Conservation (phyloP, 345 rosid species). For the Dovyalis caffra region DNA sequence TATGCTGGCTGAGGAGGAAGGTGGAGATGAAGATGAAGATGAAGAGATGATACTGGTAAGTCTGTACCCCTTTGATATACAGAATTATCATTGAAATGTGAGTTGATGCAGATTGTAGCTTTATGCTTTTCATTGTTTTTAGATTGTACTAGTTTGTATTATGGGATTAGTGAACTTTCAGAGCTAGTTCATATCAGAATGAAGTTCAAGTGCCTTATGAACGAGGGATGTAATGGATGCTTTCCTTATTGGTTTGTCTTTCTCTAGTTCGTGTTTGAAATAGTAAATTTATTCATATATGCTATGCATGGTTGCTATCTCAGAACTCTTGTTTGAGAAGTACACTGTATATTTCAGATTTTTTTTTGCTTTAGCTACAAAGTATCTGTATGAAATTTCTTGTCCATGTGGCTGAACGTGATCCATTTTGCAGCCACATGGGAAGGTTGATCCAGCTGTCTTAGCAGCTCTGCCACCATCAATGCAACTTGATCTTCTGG, state of each 20-base stretch:
- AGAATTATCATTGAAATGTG: neutral
- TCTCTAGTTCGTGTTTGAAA: too few species aligned
- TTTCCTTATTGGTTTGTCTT: too few species aligned
- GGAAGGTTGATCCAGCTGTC: conserved; percentile 77
- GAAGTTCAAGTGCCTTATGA: too few species aligned
- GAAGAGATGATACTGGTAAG: conserved; percentile 45
- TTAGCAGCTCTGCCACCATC: conserved; percentile 90
- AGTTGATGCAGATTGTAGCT: neutral
- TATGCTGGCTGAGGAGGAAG: conserved; percentile 52
- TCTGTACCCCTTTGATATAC: neutral
- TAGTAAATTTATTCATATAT: too few species aligned
- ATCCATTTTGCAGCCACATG: conserved; percentile 50
- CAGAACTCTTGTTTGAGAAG: neutral
- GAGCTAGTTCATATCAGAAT: too few species aligned
- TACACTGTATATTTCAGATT: neutral
- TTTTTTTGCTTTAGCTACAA: neutral
- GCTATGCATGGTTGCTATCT: neutral
- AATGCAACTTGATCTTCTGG: conserved; percentile 89
- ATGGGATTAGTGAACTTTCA: too few species aligned
- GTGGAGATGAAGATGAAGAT: conserved; percentile 48
- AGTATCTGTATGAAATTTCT: neutral
- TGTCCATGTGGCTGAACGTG: neutral
- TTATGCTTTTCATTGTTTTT: neutral
- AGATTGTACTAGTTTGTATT: too few species aligned
- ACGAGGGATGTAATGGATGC: too few species aligned